These are phyloP conservation scores for Paramecium bursaria DNA, from an alignment of 73 alveolate species.

Conservation along the genomic window DNA sequence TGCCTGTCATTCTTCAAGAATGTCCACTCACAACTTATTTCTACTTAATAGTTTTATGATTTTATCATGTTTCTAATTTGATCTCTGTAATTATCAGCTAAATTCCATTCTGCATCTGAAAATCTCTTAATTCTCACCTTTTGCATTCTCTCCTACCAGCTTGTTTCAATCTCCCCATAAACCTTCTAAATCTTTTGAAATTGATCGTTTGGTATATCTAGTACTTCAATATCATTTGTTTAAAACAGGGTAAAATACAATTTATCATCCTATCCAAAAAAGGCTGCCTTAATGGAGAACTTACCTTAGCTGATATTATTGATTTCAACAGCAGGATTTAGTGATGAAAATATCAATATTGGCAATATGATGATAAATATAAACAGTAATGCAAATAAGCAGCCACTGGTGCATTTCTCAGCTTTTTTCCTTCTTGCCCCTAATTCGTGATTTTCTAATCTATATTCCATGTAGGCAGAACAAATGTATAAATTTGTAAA, in stretches of 20 bases:
- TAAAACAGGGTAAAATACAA: slow-evolving; percentile 48
- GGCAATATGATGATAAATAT: slow-evolving; percentile 87
- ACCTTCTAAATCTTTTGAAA: slow-evolving; percentile 18
- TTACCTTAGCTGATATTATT: slow-evolving; percentile 81
- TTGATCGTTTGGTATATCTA: slow-evolving; percentile 55
- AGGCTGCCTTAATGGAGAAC: slow-evolving; percentile 47
- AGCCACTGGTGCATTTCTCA: slow-evolving; percentile 81
- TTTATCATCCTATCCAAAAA: slow-evolving; percentile 48
- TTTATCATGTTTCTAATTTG: slow-evolving; percentile 51
- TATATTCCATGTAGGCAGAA: slow-evolving; percentile 45
- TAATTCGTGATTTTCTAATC: slow-evolving; percentile 61
- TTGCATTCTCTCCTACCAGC: slow-evolving; percentile 66
- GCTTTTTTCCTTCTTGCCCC: slow-evolving; percentile 69
- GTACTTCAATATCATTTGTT: slow-evolving; percentile 59
- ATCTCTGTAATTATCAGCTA: slow-evolving; percentile 64
- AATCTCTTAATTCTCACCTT: slow-evolving; percentile 50
- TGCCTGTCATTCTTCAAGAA: slow-evolving; percentile 35
- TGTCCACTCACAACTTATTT: slow-evolving; percentile 47
- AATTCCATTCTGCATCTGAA: slow-evolving; percentile 57
- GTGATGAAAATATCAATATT: slow-evolving; percentile 85
- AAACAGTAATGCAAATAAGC: slow-evolving; percentile 74
- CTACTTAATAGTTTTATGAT: slow-evolving; percentile 29
- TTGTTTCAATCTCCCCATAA: slow-evolving; percentile 57
- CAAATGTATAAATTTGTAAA: slow-evolving; percentile 81
- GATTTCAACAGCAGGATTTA: slow-evolving; percentile 91